phyloP scores from a whole-genome alignment of 257 asterid genomes.

The Salvia rosmarinus region DNA sequence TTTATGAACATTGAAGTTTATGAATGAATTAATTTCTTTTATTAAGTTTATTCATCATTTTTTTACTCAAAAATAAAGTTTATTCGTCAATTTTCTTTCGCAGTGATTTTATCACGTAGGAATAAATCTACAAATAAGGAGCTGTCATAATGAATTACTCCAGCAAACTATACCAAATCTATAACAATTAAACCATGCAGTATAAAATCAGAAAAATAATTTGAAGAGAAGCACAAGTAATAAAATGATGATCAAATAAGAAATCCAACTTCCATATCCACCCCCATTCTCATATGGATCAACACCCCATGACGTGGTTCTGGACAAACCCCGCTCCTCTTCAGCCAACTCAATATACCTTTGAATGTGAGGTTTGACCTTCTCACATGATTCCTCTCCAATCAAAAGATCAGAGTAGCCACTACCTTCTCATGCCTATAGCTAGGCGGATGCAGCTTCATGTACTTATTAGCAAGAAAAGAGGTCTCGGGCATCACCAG shows the following conservation, averaged over 20 bases:
- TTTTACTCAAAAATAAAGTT: too few relatives aligned
- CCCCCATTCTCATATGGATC: slow-evolving; percentile 39
- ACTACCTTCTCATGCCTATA: slow-evolving; percentile 50
- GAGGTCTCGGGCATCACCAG: slow-evolving; percentile 55
- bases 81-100: background rate
- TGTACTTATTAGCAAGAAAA: slow-evolving; percentile 57
- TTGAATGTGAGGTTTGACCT: slow-evolving; percentile 48
- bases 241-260: slow-evolving; percentile 9
- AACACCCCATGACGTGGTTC: slow-evolving; percentile 37
- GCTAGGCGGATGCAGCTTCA: slow-evolving; percentile 62
- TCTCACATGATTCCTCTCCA: slow-evolving; percentile 46
- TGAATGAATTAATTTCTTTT: too few relatives aligned
- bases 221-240: slow-evolving; percentile 23
- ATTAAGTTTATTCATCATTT: too few relatives aligned
- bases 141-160: too few relatives aligned
- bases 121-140: background rate
- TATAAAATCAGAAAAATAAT: too few relatives aligned
- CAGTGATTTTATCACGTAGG: background rate
- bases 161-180: background rate
- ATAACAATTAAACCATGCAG: background rate
- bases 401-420: slow-evolving; percentile 64
- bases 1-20: too few relatives aligned
- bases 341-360: slow-evolving; percentile 49
- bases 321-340: slow-evolving; percentile 22
- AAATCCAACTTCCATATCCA: slow-evolving; percentile 20